A percentile compares a stretch with the other conserved stretches of the same genome.
Evolutionary conservation across 129 eudicot species (phyloP).

Genomic region (Artemisia tridentata): DNA sequence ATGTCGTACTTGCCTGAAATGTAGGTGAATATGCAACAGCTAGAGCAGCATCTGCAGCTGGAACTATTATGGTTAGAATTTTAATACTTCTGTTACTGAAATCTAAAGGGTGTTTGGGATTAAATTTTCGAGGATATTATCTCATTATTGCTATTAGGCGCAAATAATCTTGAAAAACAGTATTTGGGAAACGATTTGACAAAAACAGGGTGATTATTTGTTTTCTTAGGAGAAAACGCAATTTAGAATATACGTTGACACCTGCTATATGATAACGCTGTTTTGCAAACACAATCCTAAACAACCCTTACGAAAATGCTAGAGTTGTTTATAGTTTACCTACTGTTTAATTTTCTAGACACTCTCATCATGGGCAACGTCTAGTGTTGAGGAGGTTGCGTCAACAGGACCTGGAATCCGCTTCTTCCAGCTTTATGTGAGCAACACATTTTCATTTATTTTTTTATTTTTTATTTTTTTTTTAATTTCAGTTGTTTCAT

Average conservation of each 20-base stretch:
- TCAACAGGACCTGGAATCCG: conserved; percentile 17
- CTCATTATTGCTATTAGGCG: too few species aligned
- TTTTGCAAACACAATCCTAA: background rate
- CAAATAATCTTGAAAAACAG: too few species aligned
- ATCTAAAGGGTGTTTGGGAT: background rate
- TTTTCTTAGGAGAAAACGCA: background rate
- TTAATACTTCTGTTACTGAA: background rate
- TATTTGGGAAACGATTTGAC: too few species aligned
- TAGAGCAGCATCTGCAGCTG: too few species aligned
- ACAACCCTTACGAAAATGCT: background rate
- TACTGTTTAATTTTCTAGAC: too few species aligned
- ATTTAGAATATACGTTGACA: too few species aligned
- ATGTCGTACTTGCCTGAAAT: too few species aligned
- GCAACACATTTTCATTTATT: background rate
- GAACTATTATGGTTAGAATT: too few species aligned
- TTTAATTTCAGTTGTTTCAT: too few species aligned
- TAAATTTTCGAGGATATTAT: too few species aligned
- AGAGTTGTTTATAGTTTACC: background rate
- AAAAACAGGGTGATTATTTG: background rate
- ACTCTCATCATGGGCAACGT: conserved; percentile 2
- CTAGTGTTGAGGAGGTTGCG: conserved; percentile 11
- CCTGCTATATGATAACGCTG: background rate
- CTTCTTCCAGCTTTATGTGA: conserved; percentile 16
- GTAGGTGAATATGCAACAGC: too few species aligned
- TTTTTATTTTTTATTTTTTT: too few species aligned